Evolutionary conservation across 2,329 filamentous ascomycete species (phyloP), one percentile per base, ranked within the genome.

Genomic region (Epichloe bromicola): DNA sequence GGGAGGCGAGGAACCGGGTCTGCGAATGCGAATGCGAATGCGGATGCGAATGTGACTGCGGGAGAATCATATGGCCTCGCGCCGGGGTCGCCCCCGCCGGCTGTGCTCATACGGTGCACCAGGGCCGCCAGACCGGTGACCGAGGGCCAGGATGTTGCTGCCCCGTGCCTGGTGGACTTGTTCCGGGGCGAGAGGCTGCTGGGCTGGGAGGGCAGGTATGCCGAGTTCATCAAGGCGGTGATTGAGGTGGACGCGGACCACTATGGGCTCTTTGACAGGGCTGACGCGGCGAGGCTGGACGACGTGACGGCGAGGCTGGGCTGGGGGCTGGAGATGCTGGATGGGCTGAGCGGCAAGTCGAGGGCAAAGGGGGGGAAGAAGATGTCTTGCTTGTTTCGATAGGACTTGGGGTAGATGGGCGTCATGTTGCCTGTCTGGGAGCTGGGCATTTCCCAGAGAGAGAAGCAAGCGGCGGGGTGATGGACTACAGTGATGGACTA

Each of bases 211-310:
- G 61, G 53, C n/a, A 55, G 52, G 11, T 54, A 59, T 37, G 55
- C 58, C 1, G 58, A 59, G 45, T 64, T 63, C 38, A 61, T 64
- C 57, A 60, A 56, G 52, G 60, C 60, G 3, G 54, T 58, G 6
- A 52, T 62, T 48, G 62, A 64, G 33, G 56, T 61, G 12, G 55
- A 62, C 26, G 54, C 60, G 8, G 47, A 61, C 20, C 62, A 64
- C 49, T 64, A 59, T 38, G 50, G 48, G n/a, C 39, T 64, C 26
- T 64, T 64, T 57, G 57, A 63, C 3, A 56, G 26, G 19, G 33
- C 11, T 2, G 20, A 47, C 12, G 17, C n/a, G 44, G 12, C 15
- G 15, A 20, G 53, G 55, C 50, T 58, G 12, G 44, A 56, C 7
- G 36, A 45, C 2, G 45, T 59, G 11, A 59, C 56, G 15, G 30